Evolutionary conservation across 768 basidiomycete species (phyloP).

Genomic region (Boletus pseudo-olivaceus): DNA sequence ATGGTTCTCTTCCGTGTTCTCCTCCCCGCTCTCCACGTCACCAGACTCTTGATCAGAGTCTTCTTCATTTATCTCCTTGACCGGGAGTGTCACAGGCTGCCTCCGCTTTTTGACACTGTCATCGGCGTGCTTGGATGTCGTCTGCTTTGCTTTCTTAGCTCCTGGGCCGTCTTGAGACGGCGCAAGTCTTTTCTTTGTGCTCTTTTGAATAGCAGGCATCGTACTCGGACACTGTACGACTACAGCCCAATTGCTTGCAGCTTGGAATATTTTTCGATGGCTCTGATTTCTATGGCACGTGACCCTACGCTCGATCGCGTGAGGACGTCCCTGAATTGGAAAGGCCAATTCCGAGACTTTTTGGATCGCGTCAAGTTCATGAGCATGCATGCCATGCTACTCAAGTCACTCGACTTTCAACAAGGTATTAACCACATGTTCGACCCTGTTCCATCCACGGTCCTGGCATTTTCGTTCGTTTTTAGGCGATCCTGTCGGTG

Average conservation of each 20-base stretch:
- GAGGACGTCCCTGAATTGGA: too few relatives aligned
- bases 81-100: conserved; percentile 50
- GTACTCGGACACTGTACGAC: not conserved
- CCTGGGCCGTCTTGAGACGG: conserved; percentile 44
- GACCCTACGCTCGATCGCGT: conserved; percentile 4
- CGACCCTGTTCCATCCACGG: not conserved
- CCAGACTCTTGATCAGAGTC: conserved; percentile 36
- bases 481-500: not conserved
- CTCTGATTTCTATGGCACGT: conserved; percentile 16
- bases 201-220: conserved; percentile 44
- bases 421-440: not conserved
- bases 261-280: not conserved
- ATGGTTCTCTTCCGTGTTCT: conserved; percentile 15
- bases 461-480: too few relatives aligned
- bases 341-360: too few relatives aligned
- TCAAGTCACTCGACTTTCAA: not conserved
- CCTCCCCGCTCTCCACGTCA: conserved; percentile 32
- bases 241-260: not conserved
- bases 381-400: not conserved
- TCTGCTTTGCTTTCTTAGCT: conserved; percentile 49
- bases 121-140: conserved; percentile 13
- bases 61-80: conserved; percentile 33
- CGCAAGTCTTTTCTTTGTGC: conserved; percentile 49
- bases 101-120: conserved; percentile 55
- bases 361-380: not conserved